phyloP scores from a whole-genome alignment of 306 rosid species.

The Betula pendula region DNA sequence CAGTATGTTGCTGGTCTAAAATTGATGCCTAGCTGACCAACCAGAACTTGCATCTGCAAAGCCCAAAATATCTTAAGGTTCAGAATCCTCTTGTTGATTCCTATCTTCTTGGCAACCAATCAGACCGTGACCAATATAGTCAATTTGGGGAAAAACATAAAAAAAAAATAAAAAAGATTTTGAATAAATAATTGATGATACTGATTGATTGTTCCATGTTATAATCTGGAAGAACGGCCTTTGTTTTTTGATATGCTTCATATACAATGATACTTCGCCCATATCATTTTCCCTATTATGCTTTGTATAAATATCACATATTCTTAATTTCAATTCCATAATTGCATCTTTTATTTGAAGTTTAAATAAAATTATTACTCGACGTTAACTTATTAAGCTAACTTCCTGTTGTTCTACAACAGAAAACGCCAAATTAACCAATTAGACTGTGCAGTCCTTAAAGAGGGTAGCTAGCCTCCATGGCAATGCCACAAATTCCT shows the following conservation, averaged over 20 bases:
- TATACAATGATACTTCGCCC: background rate
- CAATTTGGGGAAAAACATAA: too few relatives aligned
- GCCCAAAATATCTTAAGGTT: too few relatives aligned
- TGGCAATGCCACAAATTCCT: slow-evolving; percentile 73
- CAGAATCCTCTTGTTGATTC: too few relatives aligned
- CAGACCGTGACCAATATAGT: too few relatives aligned
- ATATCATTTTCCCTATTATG: slow-evolving; percentile 2
- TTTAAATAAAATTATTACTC: slow-evolving; percentile 1
- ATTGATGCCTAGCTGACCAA: too few relatives aligned
- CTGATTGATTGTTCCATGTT: background rate
- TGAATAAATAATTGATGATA: background rate
- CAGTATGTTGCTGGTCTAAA: too few relatives aligned
- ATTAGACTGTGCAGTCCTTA: slow-evolving; percentile 29
- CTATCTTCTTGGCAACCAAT: too few relatives aligned
- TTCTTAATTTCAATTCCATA: slow-evolving; percentile 24
- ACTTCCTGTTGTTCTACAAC: slow-evolving; percentile 19
- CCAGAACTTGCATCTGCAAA: too few relatives aligned
- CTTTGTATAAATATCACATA: slow-evolving; percentile 9
- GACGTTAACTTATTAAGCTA: slow-evolving; percentile 17
- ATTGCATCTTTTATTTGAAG: slow-evolving; percentile 16
- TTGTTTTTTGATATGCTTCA: background rate
- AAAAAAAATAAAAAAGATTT: background rate
- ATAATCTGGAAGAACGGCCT: background rate
- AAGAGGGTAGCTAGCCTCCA: slow-evolving; percentile 67
- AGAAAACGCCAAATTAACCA: slow-evolving; percentile 23